Evolutionary conservation across 2,329 filamentous ascomycete species (phyloP).

Genomic region (Xylariaceae sp.): DNA sequence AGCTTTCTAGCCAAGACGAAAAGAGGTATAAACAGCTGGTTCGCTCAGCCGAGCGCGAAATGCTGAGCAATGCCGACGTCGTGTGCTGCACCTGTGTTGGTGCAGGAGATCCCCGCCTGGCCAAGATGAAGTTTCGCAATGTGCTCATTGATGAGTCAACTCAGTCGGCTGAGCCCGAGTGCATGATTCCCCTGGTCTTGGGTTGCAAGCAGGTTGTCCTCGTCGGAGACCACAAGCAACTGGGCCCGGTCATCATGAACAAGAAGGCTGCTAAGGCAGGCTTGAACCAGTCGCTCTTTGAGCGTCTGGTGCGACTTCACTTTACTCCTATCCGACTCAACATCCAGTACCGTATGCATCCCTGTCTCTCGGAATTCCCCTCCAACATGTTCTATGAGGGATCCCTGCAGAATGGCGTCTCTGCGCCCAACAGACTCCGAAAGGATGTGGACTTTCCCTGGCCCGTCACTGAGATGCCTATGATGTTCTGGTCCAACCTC

Average conservation of each 20-base stretch:
- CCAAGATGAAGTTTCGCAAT: conserved; percentile 97
- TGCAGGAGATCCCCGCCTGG: conserved; percentile 86
- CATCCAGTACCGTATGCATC: conserved; percentile 98
- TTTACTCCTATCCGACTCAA: conserved; percentile 88
- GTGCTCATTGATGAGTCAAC: conserved; percentile 98
- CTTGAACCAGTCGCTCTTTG: conserved; percentile 95
- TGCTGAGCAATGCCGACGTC: conserved; percentile 89
- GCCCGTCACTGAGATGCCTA: conserved; percentile 87
- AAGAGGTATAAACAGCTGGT: conserved; percentile 98
- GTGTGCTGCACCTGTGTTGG: conserved; percentile 99
- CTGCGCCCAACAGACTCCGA: conserved; percentile 77
- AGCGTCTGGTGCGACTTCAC: conserved; percentile 87
- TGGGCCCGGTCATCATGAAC: conserved; percentile 99
- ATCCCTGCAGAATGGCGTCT: conserved; percentile 92
- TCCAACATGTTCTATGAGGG: conserved; percentile 99
- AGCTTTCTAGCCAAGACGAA: conserved; percentile 90
- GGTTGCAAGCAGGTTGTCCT: conserved; percentile 99
- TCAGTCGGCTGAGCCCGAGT: conserved; percentile 95
- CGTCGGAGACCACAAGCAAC: conserved; percentile 95
- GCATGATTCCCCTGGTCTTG: conserved; percentile 94
- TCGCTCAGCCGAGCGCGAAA: conserved; percentile 87
- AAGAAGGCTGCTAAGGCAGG: conserved; percentile 98
- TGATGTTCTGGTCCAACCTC: conserved; percentile 99
- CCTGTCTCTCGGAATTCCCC: conserved; percentile 91
- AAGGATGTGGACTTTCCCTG: conserved; percentile 97